Percentiles rank a stretch among this genome's conserved stretches.
phyloP scores from a whole-genome alignment of 225 moss, liverwort and hornwort genomes.

The Sphagnum tenellum region DNA sequence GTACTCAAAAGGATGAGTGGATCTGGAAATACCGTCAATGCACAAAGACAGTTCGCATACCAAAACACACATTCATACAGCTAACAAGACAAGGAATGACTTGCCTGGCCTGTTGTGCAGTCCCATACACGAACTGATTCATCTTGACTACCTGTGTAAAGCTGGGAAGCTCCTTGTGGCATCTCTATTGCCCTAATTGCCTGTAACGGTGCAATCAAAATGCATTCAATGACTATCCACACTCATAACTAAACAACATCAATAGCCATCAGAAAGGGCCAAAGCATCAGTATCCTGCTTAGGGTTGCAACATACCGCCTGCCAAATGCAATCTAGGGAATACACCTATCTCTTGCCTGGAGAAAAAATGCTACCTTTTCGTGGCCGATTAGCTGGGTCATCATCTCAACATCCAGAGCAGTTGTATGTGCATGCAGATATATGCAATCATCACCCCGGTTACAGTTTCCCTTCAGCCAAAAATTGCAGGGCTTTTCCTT shows the following conservation, averaged over 20 bases:
- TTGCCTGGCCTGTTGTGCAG: constrained; percentile 71
- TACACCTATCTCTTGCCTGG: no score
- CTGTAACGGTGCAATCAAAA: constrained; percentile 12
- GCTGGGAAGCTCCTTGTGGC: constrained; percentile 54
- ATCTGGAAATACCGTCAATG: no score
- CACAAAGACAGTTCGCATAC: no score
- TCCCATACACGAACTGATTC: constrained; percentile 94
- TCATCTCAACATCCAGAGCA: constrained; percentile 73
- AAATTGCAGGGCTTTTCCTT: constrained; percentile 64
- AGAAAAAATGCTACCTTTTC: constrained; percentile 43
- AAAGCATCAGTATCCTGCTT: no score
- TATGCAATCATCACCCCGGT: constrained; percentile 71
- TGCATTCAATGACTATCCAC: no score
- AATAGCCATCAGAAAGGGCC: no score
- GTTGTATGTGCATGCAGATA: constrained; percentile 80
- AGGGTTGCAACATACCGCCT: no score
- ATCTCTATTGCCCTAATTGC: constrained; percentile 84
- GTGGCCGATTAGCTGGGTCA: constrained; percentile 80
- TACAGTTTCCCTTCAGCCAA: constrained; percentile 79
- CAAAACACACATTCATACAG: no score
- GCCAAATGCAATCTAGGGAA: no score
- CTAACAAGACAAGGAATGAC: no score
- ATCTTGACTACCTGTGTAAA: constrained; percentile 93
- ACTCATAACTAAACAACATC: no score
- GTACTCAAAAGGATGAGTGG: no score